Percentiles rank a stretch among this genome's conserved stretches.
phyloP scores from a whole-genome alignment of 441 rosid species.

The Euphorbia schlechtendalii region DNA sequence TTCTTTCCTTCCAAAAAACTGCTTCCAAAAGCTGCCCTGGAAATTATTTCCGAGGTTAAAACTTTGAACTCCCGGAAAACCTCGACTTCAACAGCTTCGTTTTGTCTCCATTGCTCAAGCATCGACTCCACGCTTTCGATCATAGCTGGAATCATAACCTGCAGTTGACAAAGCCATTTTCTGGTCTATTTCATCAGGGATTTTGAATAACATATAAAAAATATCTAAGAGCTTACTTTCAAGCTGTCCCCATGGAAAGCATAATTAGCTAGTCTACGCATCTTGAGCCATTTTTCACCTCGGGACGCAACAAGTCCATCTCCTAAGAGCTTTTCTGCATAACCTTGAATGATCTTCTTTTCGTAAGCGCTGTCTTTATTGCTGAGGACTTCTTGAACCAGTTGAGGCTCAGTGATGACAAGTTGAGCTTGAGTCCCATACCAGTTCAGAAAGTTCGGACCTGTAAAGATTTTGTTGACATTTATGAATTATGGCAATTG shows the following conservation, averaged over 20 bases:
- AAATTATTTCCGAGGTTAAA: conserved; percentile 19
- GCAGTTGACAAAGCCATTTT: no score
- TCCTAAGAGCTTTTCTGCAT: conserved; percentile 22
- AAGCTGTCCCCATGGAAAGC: conserved; percentile 34
- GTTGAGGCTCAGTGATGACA: no score
- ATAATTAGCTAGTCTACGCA: conserved; percentile 33
- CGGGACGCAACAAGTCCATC: conserved; percentile 25
- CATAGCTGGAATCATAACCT: conserved; percentile 13
- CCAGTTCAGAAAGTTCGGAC: no score
- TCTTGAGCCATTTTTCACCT: conserved; percentile 33
- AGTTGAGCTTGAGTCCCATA: no score
- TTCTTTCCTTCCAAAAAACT: conserved; percentile 24
- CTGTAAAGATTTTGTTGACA: no score
- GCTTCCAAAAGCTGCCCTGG: conserved; percentile 24
- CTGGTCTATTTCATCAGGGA: no score
- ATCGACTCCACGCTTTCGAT: conserved; percentile 23
- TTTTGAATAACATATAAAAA: no score
- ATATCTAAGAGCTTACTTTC: no score
- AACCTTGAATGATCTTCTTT: no score
- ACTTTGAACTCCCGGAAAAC: conserved; percentile 25
- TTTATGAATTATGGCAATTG: no score
- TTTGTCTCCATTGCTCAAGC: conserved; percentile 27
- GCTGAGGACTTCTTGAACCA: no score
- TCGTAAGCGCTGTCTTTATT: no score
- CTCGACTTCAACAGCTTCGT: conserved; percentile 23